phyloP scores from a whole-genome alignment of 1,139 yeast species.

The Kodamaea sp. region DNA sequence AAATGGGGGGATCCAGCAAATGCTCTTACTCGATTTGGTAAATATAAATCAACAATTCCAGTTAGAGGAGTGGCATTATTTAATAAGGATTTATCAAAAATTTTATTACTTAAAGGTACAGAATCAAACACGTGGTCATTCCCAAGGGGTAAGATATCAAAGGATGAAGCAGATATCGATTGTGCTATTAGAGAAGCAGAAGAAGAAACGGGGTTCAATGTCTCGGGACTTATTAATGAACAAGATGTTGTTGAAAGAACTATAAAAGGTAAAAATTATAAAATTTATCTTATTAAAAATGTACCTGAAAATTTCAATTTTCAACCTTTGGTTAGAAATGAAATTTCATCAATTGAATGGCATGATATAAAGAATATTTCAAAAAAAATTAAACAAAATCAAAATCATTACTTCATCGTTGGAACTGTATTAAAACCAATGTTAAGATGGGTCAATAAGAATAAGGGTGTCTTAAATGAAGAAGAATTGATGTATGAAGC shows the following conservation, averaged over 20 bases:
- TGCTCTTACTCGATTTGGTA: constrained; percentile 72
- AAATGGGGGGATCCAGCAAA: constrained; percentile 78
- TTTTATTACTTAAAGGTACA: constrained; percentile 79
- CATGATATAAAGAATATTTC: constrained; percentile 36
- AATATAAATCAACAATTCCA: constrained; percentile 86
- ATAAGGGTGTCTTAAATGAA: constrained; percentile 52
- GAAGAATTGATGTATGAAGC: constrained; percentile 54
- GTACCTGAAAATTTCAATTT: constrained; percentile 76
- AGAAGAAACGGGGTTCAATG: constrained; percentile 95
- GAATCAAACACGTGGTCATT: constrained; percentile 90
- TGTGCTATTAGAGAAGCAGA: constrained; percentile 93
- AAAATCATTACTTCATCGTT: constrained; percentile 53
- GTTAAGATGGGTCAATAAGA: constrained; percentile 51
- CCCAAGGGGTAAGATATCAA: constrained; percentile 95
- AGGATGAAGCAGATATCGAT: constrained; percentile 83
- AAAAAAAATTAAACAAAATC: constrained; percentile 37
- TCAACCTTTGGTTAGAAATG: constrained; percentile 81
- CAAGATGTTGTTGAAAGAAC: constrained; percentile 79
- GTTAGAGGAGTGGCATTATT: constrained; percentile 94
- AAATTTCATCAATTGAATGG: constrained; percentile 60
- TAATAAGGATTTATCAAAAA: constrained; percentile 65
- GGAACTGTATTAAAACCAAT: constrained; percentile 61
- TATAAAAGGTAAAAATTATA: constrained; percentile 77
- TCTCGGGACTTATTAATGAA: constrained; percentile 60
- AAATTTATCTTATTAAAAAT: constrained; percentile 72